Base-by-base conservation (phyloP, 176 grass and related monocot species). In the Avena sativa region DNA sequence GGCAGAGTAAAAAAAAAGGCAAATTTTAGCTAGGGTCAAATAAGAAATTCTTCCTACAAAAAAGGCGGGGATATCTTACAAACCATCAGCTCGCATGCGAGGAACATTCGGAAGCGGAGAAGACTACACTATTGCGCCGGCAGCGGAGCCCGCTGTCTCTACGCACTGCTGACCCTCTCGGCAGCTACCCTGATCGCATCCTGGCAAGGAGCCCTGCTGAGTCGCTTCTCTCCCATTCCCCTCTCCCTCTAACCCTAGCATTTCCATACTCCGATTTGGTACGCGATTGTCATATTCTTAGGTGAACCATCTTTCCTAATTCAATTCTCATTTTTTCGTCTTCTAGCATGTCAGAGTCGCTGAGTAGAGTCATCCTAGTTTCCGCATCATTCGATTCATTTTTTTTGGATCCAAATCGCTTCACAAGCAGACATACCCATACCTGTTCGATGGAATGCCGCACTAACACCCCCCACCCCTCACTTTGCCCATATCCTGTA, bases 381-480 rank as follows among this genome's bases (percentile, higher is more conserved):
- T 2, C 36, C 12, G 60, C 21, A 23, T 44, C 34, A 71, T 44
- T 43, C 3, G 19, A 11, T 46, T 21, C 69, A 26, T 7, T 43
- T 43, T 6, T 43, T 43, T 43, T 43, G 0, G 3, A 43, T 43
- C 40, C 40, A 43, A 43, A 43, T 43, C 40, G 40, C 40, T 6
- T 43, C 40, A 43, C 40, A 26, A 30, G 63, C n/a, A 15, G 12
- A 30, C 15, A 21, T 43, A 23, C 20, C 6, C 20, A 36, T n/a
- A 5, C 12, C 9, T 91, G 63, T 58, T 87, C 44, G 74, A 80
- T 21, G 30, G 81, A 91, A 88, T 88, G 68, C 86, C 53, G 56
- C 80, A 57, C 1, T 21, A 20, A 66, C 34, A 63, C 43, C 47
- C 34, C 72, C 43, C 47, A 61, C 19, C 53, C 19, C 53, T 28